A percentile compares a stretch with the other conserved stretches of the same genome.
These are phyloP conservation scores for Penicillium sp. DNA, from an alignment of 2,329 filamentous ascomycete genomes.

Conservation along the genomic window DNA sequence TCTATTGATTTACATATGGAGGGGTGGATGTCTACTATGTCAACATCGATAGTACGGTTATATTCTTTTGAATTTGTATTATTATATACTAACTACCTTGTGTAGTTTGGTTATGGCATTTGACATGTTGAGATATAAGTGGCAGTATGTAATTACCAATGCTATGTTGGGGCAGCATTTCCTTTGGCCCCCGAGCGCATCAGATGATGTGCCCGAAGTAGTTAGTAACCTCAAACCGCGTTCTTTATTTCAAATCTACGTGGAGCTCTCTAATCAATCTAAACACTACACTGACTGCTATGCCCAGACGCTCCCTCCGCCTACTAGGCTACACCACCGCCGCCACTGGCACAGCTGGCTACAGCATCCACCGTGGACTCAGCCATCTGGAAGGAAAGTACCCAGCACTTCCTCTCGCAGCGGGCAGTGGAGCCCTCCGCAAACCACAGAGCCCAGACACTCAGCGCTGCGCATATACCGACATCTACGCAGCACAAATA, in stretches of 20 bases:
- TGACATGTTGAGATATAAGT: not conserved
- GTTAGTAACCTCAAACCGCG: not conserved
- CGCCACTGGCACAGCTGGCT: slow-evolving; percentile 16
- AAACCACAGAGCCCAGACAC: slow-evolving; percentile 16
- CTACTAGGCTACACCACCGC: slow-evolving; percentile 13
- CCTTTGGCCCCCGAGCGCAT: not conserved
- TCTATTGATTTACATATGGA: too few relatives aligned
- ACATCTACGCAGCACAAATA: slow-evolving; percentile 28
- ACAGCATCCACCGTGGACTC: slow-evolving; percentile 24
- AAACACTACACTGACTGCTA: not conserved
- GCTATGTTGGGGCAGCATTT: not conserved
- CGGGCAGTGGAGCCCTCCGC: slow-evolving; percentile 21
- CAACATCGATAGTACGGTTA: too few relatives aligned
- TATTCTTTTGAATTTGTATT: too few relatives aligned
- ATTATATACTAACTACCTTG: too few relatives aligned
- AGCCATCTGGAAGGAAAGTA: slow-evolving; percentile 29
- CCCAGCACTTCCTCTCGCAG: slow-evolving; percentile 18
- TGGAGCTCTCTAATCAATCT: too few relatives aligned
- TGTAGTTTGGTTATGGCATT: too few relatives aligned
- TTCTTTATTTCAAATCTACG: not conserved
- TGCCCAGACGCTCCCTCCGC: slow-evolving; percentile 6
- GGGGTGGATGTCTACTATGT: too few relatives aligned
- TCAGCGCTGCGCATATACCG: slow-evolving; percentile 26
- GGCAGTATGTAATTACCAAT: too few relatives aligned
- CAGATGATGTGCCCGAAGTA: not conserved